Percentiles rank a stretch among this genome's conserved stretches.
Evolutionary conservation across 1,284 basidiomycete species (phyloP).

Genomic region (Uromyces viciae-fabae): DNA sequence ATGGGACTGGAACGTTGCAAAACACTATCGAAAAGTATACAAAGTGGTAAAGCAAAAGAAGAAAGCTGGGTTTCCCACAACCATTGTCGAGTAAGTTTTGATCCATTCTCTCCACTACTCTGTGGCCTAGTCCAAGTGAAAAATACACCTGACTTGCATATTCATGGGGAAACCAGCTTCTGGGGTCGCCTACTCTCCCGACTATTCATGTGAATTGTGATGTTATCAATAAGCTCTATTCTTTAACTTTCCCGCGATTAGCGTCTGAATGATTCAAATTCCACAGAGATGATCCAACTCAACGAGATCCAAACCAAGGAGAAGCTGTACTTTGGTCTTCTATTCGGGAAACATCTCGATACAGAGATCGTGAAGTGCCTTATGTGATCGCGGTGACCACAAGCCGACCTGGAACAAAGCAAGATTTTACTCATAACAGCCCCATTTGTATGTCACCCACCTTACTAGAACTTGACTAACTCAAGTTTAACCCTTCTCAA

Average conservation of each 20-base stretch:
- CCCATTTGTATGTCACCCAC: slow-evolving; percentile 15
- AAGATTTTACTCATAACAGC: slow-evolving; percentile 13
- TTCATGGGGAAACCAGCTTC: neutral
- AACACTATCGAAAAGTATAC: slow-evolving; percentile 19
- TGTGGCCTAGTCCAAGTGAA: neutral
- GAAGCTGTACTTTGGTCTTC: slow-evolving; percentile 26
- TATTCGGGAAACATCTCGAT: slow-evolving; percentile 19
- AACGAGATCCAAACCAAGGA: slow-evolving; percentile 25
- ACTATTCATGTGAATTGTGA: slow-evolving; percentile 18
- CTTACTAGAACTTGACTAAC: neutral
- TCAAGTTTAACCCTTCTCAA: neutral
- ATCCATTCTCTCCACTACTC: neutral
- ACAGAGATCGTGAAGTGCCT: slow-evolving; percentile 25
- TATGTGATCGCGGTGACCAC: slow-evolving; percentile 22
- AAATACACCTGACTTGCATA: no score
- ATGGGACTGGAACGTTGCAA: slow-evolving; percentile 17
- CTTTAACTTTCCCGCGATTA: no score
- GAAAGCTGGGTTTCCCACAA: slow-evolving; percentile 26
- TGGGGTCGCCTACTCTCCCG: slow-evolving; percentile 32
- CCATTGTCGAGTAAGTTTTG: slow-evolving; percentile 33
- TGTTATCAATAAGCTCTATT: neutral
- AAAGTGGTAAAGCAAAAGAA: slow-evolving; percentile 35
- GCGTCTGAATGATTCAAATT: neutral
- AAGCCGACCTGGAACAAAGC: neutral
- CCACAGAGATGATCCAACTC: slow-evolving; percentile 11